Conservation (phyloP, 2,329 filamentous ascomycete species). For the Ascomycota sp. region DNA sequence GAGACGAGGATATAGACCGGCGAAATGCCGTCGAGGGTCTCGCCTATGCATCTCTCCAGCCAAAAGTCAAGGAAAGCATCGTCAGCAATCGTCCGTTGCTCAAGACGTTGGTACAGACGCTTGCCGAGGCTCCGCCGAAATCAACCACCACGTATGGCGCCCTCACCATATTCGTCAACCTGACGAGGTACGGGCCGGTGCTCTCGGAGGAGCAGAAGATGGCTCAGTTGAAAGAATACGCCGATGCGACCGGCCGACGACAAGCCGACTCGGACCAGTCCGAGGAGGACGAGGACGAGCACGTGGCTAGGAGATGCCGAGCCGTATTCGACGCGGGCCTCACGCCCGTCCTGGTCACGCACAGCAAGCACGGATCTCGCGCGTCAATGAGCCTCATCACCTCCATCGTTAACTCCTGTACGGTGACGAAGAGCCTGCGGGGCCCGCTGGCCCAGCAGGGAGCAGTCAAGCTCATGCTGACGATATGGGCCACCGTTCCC, state of each 20-base stretch:
- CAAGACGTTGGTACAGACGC: conserved; percentile 40
- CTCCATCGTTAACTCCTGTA: conserved; percentile 55
- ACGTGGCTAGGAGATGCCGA: conserved; percentile 54
- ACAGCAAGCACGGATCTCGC: conserved; percentile 49
- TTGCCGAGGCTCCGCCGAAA: conserved; percentile 34
- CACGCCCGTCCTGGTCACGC: conserved; percentile 53
- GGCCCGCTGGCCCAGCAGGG: conserved; percentile 78
- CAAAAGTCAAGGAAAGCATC: conserved; percentile 64
- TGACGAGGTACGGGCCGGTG: conserved; percentile 57
- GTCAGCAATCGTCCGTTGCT: conserved; percentile 46
- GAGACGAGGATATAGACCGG: conserved; percentile 30
- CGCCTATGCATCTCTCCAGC: conserved; percentile 72
- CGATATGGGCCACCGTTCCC: conserved; percentile 40
- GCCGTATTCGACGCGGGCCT: conserved; percentile 58
- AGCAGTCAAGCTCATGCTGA: conserved; percentile 65
- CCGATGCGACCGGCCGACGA: conserved; percentile 50
- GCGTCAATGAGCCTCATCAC: conserved; percentile 51
- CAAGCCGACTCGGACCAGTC: conserved; percentile 33
- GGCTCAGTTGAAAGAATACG: conserved; percentile 79
- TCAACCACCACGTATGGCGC: conserved; percentile 64
- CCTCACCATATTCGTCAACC: conserved; percentile 64
- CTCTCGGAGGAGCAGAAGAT: conserved; percentile 82
- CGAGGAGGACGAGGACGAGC: conserved; percentile 45
- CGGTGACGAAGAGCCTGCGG: conserved; percentile 49
- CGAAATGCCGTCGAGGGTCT: conserved; percentile 71